Base-by-base conservation (phyloP, 331 rosid genomes). In the Quercus phellos region DNA sequence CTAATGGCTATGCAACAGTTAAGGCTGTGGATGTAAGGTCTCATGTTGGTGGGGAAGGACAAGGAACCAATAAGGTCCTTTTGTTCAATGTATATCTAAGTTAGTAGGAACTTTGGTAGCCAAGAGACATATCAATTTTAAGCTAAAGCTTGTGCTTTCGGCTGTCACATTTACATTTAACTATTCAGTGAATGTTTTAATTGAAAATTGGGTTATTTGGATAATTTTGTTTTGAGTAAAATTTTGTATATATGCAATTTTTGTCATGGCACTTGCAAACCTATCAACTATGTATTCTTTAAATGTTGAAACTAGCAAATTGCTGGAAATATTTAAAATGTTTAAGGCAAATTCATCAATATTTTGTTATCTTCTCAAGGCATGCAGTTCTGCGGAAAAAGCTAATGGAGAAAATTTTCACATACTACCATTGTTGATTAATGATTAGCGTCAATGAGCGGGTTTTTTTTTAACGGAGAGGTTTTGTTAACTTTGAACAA, bases 1-100 rank as follows among this genome's bases (percentile, higher is more conserved):
- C 97, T 4, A 94, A 91, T 89, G 98, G 98, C 3, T 94, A 90
- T 91, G 98, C 96, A 76, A 80, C 85, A 4, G 83, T 94, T 70
- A 90, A 84, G 83, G 85, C 69, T 73, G 78, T 88, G 32, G 81
- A 83, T 22, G 79, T 78, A 24, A 84, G 78, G 83, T 74, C 81
- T 68, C 72, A 66, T 55, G 9, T 50, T 55, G 18, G 43, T 5
- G 76, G 27, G 67, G 76, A 68, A 72, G 83, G 80, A 51, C 68
- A 68, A 71, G 90, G 79, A 14, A 42, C 56, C 69, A 86, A 76
- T 61, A 86, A 82, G 77, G 77, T 91, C 55, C 78, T 93, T n/a
- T 67, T 77, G 77, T 88, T 90, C 82, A 84, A 89, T 79, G 91
- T 91, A 50, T 91, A 84, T 78, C 91, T 91, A 74, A 90, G 89